Conservation (phyloP, 257 asterid genomes). For the Eustoma russellianum region DNA sequence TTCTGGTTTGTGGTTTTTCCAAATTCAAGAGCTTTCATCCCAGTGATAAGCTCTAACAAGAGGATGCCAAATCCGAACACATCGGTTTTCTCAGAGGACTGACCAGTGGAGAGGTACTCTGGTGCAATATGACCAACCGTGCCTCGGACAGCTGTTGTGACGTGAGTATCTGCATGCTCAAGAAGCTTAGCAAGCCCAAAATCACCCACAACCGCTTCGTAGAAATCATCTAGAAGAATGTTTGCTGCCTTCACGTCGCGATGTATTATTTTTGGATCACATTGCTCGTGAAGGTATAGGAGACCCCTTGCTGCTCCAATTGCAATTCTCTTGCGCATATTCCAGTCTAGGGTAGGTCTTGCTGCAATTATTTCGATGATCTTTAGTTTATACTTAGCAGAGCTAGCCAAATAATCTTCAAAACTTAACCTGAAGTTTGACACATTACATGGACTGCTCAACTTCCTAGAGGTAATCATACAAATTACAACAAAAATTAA, state of each 20-base stretch:
- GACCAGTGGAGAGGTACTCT: conserved; percentile 92
- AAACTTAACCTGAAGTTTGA: background rate
- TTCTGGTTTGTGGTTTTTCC: conserved; percentile 77
- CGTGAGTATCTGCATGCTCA: conserved; percentile 92
- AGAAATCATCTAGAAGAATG: conserved; percentile 67
- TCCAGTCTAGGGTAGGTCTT: conserved; percentile 79
- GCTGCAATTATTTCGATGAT: conserved; percentile 24
- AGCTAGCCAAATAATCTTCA: no score
- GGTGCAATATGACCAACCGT: conserved; percentile 98
- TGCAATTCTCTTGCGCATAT: conserved; percentile 72
- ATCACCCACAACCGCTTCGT: conserved; percentile 87
- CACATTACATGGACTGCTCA: background rate
- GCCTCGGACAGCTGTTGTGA: conserved; percentile 96
- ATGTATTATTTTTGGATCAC: conserved; percentile 96
- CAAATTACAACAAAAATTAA: background rate
- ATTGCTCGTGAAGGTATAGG: conserved; percentile 85
- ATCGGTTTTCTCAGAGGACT: conserved; percentile 91
- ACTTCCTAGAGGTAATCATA: background rate
- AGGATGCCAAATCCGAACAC: conserved; percentile 97
- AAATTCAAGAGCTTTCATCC: conserved; percentile 84
- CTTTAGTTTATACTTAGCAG: background rate
- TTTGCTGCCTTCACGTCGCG: conserved; percentile 97
- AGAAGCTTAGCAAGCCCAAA: conserved; percentile 94
- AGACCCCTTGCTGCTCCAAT: conserved; percentile 94
- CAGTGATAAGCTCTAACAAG: conserved; percentile 80